phyloP scores from a whole-genome alignment of 129 eudicot genomes.

The Heracleum sosnowskyi region DNA sequence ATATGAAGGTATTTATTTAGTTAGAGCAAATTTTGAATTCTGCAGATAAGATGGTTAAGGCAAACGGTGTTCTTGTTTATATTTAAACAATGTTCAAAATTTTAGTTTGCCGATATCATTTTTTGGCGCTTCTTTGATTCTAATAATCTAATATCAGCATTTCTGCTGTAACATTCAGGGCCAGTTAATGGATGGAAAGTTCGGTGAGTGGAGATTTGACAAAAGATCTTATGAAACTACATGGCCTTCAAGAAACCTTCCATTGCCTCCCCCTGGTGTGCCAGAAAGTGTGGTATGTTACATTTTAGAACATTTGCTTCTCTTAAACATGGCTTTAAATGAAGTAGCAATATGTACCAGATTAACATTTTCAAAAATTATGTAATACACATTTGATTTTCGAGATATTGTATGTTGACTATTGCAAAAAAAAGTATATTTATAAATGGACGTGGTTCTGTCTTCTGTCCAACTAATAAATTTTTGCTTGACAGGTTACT shows the following conservation, averaged over 20 bases:
- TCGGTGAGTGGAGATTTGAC: constrained; percentile 99
- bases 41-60: not conserved
- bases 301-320: not conserved
- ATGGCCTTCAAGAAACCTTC: constrained; percentile 84
- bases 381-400: not conserved
- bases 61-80: not conserved
- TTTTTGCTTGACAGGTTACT: not conserved
- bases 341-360: not conserved
- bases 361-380: not conserved
- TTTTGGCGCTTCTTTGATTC: not conserved
- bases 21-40: not conserved
- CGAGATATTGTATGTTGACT: not conserved
- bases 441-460: not conserved
- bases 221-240: constrained; percentile 68
- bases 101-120: too few species aligned
- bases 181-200: constrained; percentile 77
- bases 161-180: constrained; percentile 42
- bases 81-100: not conserved
- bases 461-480: not conserved
- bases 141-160: not conserved
- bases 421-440: too few species aligned
- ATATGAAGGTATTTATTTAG: constrained; percentile 72
- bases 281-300: constrained; percentile 94
- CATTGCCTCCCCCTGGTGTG: constrained; percentile 95
- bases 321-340: not conserved